These are phyloP conservation scores for Suzukiozyma palmioleophila DNA, from an alignment of 1,139 yeast genomes.

Conservation along the genomic window DNA sequence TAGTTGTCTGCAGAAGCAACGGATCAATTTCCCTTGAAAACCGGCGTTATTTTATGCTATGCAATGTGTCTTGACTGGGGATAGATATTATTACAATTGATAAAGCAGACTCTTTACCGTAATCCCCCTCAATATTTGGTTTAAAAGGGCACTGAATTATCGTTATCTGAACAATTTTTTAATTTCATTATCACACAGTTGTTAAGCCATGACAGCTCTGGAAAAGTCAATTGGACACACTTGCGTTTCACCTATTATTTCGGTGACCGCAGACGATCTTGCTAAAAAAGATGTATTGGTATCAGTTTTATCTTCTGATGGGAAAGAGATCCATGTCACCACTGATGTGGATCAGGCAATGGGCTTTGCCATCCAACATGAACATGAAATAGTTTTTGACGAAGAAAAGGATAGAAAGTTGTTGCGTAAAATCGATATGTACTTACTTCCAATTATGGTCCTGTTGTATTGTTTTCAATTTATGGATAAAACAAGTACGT, in stretches of 20 bases:
- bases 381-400: slow-evolving; percentile 14
- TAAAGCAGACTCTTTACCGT: no score
- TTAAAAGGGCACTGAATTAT: no score
- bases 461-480: slow-evolving; percentile 54
- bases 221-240: neutral
- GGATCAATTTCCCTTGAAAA: no score
- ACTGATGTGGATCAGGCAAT: slow-evolving; percentile 34
- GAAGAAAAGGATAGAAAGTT: slow-evolving; percentile 14
- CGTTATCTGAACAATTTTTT: no score
- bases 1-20: no score
- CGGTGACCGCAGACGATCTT: slow-evolving; percentile 24
- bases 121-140: no score
- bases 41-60: no score
- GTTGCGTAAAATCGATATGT: slow-evolving; percentile 48
- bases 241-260: slow-evolving; percentile 9
- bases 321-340: slow-evolving; percentile 24
- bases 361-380: slow-evolving; percentile 19
- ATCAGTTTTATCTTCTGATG: slow-evolving; percentile 23
- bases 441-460: slow-evolving; percentile 52
- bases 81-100: no score
- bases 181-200: no score
- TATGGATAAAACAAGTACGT: slow-evolving; percentile 59
- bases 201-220: no score
- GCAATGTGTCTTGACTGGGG: no score
- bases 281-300: slow-evolving; percentile 20